Evolutionary conservation across 192 early-diverging fungal genomes (phyloP), one percentile per base, ranked within the genome.

Genomic region (Backusella psychrophila): DNA sequence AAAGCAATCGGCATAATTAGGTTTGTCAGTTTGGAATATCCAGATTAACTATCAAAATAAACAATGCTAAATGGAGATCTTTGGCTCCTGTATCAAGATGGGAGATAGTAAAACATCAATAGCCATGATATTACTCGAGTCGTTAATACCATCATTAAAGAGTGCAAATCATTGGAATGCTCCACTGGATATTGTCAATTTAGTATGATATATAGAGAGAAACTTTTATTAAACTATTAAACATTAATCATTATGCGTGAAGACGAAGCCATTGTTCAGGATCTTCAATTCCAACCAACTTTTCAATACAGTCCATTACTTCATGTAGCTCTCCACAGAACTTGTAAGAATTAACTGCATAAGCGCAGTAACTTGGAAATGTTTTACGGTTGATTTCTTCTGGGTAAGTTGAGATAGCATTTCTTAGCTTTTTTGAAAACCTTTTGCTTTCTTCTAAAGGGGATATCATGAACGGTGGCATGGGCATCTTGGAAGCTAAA

Each of bases 381-480:
- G 75, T 33, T 36, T 41, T 19, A 38, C 46, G 44, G 11, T 26
- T 35, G 19, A 72, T 31, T 19, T 77, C 36, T 14, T 34, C 38
- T 11, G 34, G 34, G 6, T 42, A 36, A 2, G 38, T 39, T 8
- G 41, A 21, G 1, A 77, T 72, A 3, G 53, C 29, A 21, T 77
- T 21, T 65, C 71, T 53, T 9, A 77, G 23, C 19, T 39, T 36
- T 5, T n/a, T 31, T 5, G 46, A 41, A 31, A 72, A 77, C 19
- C 52, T 46, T 21, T 31, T 39, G 21, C 76, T 56, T 17, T 71
- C 74, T 39, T 73, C 73, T 7, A 41, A 41, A 6, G 79, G 79
- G 17, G 69, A 72, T 29, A 76, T 36, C 70, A 80, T 29, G 35
- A 73, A 76, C 3, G 79, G 79, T 4, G 79, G 79, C 33, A 80